phyloP scores from a whole-genome alignment of 2,329 filamentous ascomycete genomes.

The Curvularia verruculosa region DNA sequence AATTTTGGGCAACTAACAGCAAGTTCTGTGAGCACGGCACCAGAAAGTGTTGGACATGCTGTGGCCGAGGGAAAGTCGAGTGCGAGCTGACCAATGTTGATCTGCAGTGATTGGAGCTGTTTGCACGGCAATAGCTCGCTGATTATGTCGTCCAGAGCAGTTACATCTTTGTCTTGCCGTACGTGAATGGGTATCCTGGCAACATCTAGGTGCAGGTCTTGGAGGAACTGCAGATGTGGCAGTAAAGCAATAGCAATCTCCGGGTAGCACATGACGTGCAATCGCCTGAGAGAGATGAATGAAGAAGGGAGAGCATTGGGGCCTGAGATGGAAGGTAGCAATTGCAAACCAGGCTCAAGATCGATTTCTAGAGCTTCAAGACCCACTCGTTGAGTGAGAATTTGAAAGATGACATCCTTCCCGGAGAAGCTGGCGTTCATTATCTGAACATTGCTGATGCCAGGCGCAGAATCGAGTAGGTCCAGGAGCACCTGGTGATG shows the following conservation, averaged over 20 bases:
- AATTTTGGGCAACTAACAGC: slow-evolving; percentile 30
- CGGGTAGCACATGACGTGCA: slow-evolving; percentile 42
- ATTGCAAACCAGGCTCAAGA: slow-evolving; percentile 36
- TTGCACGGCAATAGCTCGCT: slow-evolving; percentile 24
- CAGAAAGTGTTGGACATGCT: slow-evolving; percentile 30
- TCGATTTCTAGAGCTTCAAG: slow-evolving; percentile 41
- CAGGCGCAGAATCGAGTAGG: slow-evolving; percentile 27
- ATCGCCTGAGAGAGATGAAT: slow-evolving; percentile 31
- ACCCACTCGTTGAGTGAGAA: slow-evolving; percentile 30
- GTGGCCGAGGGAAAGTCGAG: slow-evolving; percentile 32
- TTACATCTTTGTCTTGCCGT: slow-evolving; percentile 23
- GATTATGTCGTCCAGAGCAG: slow-evolving; percentile 32
- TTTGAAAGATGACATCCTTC: slow-evolving; percentile 37
- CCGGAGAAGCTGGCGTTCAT: slow-evolving; percentile 31
- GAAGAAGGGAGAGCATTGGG: slow-evolving; percentile 20
- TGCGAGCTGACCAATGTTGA: slow-evolving; percentile 35
- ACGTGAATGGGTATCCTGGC: slow-evolving; percentile 31
- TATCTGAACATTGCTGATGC: slow-evolving; percentile 32
- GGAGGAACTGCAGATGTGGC: slow-evolving; percentile 27
- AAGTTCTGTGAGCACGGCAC: slow-evolving; percentile 29
- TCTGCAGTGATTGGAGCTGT: slow-evolving; percentile 29
- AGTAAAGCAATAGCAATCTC: slow-evolving; percentile 39
- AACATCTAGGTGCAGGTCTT: slow-evolving; percentile 40
- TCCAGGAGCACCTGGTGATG: slow-evolving; percentile 28
- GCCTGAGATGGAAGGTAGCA: slow-evolving; percentile 31